phyloP scores from a whole-genome alignment of 2,329 filamentous ascomycete genomes.

The Dothiorella sarmentorum region DNA sequence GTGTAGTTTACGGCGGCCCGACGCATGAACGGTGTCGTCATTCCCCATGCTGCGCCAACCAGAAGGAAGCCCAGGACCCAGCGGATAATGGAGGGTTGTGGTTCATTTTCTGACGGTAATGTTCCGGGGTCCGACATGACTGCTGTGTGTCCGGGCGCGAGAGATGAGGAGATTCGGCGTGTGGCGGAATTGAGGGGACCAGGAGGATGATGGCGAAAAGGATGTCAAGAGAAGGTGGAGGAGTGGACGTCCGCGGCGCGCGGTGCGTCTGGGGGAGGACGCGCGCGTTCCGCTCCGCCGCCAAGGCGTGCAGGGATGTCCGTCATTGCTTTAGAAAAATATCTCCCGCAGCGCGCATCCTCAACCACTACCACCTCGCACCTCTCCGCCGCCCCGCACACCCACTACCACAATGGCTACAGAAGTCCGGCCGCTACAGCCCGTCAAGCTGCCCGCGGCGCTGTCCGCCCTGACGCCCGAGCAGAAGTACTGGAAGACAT shows the following conservation, averaged over 20 bases:
- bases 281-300: not conserved
- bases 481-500: slow-evolving; percentile 93
- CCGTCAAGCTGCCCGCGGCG: slow-evolving; percentile 77
- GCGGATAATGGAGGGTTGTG: slow-evolving; percentile 58
- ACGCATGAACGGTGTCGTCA: slow-evolving; percentile 86
- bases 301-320: slow-evolving; percentile 7
- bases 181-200: not conserved
- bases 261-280: not conserved
- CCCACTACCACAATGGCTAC: slow-evolving; percentile 65
- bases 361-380: not conserved
- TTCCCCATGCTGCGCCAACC: slow-evolving; percentile 88
- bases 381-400: not conserved
- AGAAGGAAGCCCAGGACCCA: slow-evolving; percentile 87
- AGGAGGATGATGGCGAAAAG: not conserved
- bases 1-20: slow-evolving; percentile 74
- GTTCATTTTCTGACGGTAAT: not conserved
- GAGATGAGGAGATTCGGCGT: not conserved
- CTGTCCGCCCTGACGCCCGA: slow-evolving; percentile 83
- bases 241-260: not conserved
- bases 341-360: slow-evolving; percentile 5
- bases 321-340: slow-evolving; percentile 17
- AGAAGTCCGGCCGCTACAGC: slow-evolving; percentile 74
- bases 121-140: slow-evolving; percentile 9
- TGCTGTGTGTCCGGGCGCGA: not conserved
- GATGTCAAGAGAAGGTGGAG: not conserved